Evolutionary conservation across 352 stramenopile genomes (phyloP).

Genomic region (Phytophthora pseudosyringae): DNA sequence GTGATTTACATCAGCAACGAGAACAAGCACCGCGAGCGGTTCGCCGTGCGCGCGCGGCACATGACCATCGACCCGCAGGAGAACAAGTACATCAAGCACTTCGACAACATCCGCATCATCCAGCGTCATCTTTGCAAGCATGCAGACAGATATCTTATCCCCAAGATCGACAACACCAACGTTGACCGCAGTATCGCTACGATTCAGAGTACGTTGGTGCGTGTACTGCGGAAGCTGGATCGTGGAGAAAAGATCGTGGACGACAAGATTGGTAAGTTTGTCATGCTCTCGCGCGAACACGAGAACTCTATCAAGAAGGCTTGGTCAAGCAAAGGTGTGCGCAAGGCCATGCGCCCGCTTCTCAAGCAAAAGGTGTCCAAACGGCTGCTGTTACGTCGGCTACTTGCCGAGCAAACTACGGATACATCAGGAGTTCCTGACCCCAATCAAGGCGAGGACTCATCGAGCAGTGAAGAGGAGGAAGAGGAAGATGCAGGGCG

Average conservation of each 20-base stretch:
- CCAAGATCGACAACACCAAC: constrained; percentile 91
- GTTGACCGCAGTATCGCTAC: constrained; percentile 86
- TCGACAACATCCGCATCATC: constrained; percentile 92
- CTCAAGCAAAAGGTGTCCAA: constrained; percentile 90
- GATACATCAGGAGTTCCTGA: constrained; percentile 38
- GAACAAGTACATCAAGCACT: constrained; percentile 93
- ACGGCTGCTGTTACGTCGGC: constrained; percentile 70
- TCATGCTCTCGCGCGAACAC: constrained; percentile 85
- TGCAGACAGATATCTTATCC: constrained; percentile 85
- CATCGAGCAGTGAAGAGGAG: constrained; percentile 82
- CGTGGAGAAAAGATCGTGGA: constrained; percentile 79
- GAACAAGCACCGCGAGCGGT: constrained; percentile 87
- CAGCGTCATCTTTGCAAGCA: constrained; percentile 88
- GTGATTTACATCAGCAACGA: constrained; percentile 92
- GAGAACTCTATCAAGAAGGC: constrained; percentile 90
- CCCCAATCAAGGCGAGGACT: constrained; percentile 55
- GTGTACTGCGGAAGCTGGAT: constrained; percentile 81
- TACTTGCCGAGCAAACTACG: constrained; percentile 78
- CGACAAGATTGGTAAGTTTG: constrained; percentile 82
- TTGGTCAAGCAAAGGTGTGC: constrained; percentile 87
- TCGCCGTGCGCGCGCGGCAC: constrained; percentile 82
- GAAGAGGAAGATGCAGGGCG: constrained; percentile 56
- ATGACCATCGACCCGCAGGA: constrained; percentile 91
- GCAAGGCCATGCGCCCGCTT: constrained; percentile 86
- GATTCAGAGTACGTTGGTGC: constrained; percentile 87